phyloP scores from a whole-genome alignment of 1,284 basidiomycete genomes.

The Kalmanozyma brasiliensis region DNA sequence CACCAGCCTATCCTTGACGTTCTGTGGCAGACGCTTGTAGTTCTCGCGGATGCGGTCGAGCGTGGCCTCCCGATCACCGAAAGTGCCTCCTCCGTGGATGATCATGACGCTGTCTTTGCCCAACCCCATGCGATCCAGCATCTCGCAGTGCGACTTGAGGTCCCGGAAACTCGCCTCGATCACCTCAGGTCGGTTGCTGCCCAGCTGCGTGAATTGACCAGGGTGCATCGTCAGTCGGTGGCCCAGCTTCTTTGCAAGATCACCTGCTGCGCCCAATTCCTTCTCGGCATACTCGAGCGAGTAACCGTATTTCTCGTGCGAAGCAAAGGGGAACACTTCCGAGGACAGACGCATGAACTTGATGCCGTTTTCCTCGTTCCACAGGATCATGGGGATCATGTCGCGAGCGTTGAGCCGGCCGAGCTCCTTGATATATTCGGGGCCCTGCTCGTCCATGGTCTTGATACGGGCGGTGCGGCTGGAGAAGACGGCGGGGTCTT shows the following conservation, averaged over 20 bases:
- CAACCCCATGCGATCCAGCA: constrained; percentile 84
- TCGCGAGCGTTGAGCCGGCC: constrained; percentile 77
- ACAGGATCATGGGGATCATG: constrained; percentile 76
- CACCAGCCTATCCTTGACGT: constrained; percentile 79
- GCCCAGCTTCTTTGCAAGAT: constrained; percentile 79
- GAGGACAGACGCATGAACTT: constrained; percentile 64
- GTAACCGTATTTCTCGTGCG: constrained; percentile 83
- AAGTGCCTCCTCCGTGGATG: constrained; percentile 77
- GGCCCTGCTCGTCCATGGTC: constrained; percentile 81
- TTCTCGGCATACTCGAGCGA: constrained; percentile 76
- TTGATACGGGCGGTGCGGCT: constrained; percentile 80
- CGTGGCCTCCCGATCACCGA: constrained; percentile 80
- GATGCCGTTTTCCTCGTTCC: constrained; percentile 64
- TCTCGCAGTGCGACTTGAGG: constrained; percentile 83
- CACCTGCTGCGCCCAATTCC: constrained; percentile 74
- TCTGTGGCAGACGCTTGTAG: constrained; percentile 74
- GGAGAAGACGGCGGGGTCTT: constrained; percentile 79
- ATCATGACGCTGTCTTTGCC: constrained; percentile 81
- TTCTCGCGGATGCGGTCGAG: constrained; percentile 79
- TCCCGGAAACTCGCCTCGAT: constrained; percentile 81
- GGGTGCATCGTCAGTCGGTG: constrained; percentile 88
- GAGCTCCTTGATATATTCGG: constrained; percentile 81
- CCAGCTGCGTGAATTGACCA: constrained; percentile 83
- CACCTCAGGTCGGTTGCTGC: constrained; percentile 79
- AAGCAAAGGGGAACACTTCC: constrained; percentile 91